A percentile compares a stretch with the other conserved stretches of the same genome.
Conservation (phyloP, 768 basidiomycete genomes). For the Collybia sordida region DNA sequence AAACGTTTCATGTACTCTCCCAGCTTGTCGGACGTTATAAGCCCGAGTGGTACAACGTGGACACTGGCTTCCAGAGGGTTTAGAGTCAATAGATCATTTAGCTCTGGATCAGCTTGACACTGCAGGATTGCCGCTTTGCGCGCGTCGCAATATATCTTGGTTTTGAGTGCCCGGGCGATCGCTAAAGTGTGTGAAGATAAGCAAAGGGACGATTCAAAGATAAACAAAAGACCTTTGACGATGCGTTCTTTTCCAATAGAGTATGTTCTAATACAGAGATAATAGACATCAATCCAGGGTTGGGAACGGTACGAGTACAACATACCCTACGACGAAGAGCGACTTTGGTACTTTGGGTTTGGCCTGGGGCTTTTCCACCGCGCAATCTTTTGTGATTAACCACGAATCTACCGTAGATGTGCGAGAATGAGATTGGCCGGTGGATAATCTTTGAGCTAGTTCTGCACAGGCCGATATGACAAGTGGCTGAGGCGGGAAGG, state of each 20-base stretch:
- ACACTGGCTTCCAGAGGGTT: slow-evolving; percentile 78
- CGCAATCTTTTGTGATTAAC: slow-evolving; percentile 29
- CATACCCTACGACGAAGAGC: slow-evolving; percentile 75
- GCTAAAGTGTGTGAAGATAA: slow-evolving; percentile 41
- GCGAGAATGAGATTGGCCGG: slow-evolving; percentile 33
- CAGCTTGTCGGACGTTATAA: slow-evolving; percentile 76
- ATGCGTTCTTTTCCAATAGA: slow-evolving; percentile 97
- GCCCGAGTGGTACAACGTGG: slow-evolving; percentile 79
- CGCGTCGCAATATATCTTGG: slow-evolving; percentile 87
- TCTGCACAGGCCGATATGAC: slow-evolving; percentile 93
- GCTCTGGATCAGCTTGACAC: slow-evolving; percentile 82
- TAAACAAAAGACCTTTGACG: slow-evolving; percentile 70
- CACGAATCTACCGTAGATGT: slow-evolving; percentile 50
- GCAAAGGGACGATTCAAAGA: background rate
- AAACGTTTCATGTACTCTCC: slow-evolving; percentile 75
- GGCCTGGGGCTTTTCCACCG: slow-evolving; percentile 24
- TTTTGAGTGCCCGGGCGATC: slow-evolving; percentile 76
- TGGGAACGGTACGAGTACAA: background rate
- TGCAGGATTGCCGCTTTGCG: slow-evolving; percentile 81
- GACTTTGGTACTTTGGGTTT: slow-evolving; percentile 35
- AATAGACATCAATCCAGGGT: background rate
- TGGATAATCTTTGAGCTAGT: slow-evolving; percentile 60
- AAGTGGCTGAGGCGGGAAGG: slow-evolving; percentile 92
- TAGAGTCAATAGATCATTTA: slow-evolving; percentile 73
- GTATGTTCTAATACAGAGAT: slow-evolving; percentile 87